Conservation (phyloP, 208 protist species). For the Acanthamoeba rhysodes region DNA sequence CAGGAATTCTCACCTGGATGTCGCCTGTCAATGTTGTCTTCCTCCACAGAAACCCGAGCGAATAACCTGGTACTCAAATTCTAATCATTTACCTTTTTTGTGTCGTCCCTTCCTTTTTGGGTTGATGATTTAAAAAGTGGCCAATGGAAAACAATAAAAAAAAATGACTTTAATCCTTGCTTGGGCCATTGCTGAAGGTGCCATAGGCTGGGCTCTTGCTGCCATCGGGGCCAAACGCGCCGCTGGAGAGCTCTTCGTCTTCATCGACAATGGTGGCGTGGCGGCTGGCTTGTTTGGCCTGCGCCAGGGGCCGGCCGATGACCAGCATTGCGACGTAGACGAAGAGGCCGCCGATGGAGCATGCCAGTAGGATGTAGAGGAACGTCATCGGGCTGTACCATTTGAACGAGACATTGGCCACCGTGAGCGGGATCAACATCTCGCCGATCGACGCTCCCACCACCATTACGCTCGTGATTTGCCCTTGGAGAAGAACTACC, state of each 20-base stretch:
- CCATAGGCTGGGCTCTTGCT: neutral
- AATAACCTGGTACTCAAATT: too few species aligned
- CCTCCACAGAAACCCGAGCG: too few species aligned
- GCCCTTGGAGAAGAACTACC: neutral
- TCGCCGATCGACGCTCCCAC: constrained; percentile 51
- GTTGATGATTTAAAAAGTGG: too few species aligned
- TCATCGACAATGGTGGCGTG: neutral
- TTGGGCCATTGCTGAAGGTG: neutral
- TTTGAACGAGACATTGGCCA: constrained; percentile 58
- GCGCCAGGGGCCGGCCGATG: neutral
- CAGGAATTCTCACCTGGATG: too few species aligned
- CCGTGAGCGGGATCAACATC: constrained; percentile 63
- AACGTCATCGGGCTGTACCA: constrained; percentile 33
- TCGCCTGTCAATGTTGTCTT: too few species aligned
- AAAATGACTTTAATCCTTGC: too few species aligned
- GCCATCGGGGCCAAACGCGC: neutral
- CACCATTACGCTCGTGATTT: constrained; percentile 65
- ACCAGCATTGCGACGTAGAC: neutral
- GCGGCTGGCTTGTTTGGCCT: neutral
- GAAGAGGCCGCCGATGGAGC: neutral
- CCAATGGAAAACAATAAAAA: too few species aligned
- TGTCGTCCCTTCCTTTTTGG: too few species aligned
- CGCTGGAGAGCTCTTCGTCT: neutral
- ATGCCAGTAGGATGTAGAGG: constrained; percentile 15
- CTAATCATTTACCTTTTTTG: too few species aligned